Evolutionary conservation across 768 basidiomycete genomes (phyloP).

Genomic region (Scleroderma citrinum): DNA sequence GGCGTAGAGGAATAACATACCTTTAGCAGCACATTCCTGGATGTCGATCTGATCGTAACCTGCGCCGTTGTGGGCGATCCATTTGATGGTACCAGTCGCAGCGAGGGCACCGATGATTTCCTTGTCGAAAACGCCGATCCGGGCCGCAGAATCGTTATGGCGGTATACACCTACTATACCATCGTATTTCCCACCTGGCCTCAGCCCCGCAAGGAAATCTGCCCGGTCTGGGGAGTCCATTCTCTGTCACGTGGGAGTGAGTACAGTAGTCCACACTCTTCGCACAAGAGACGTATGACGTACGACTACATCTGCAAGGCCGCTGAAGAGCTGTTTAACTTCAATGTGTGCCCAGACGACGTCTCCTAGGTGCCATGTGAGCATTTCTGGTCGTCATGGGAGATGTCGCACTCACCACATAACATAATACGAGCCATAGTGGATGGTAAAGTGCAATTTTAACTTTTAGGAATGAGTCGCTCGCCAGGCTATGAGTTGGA

Average conservation of each 20-base stretch:
- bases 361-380: slow-evolving; percentile 38
- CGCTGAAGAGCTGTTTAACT: slow-evolving; percentile 53
- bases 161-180: slow-evolving; percentile 74
- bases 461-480: not conserved
- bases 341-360: slow-evolving; percentile 83
- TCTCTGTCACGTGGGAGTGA: slow-evolving; percentile 25
- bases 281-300: slow-evolving; percentile 25
- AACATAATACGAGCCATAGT: slow-evolving; percentile 28
- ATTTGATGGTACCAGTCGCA: slow-evolving; percentile 48
- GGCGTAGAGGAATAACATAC: slow-evolving; percentile 27
- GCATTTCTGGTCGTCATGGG: not conserved
- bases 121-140: slow-evolving; percentile 75
- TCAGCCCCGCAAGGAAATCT: slow-evolving; percentile 62
- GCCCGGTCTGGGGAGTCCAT: slow-evolving; percentile 57
- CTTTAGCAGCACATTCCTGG: slow-evolving; percentile 60
- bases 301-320: slow-evolving; percentile 73
- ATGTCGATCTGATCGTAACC: slow-evolving; percentile 90
- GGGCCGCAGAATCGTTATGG: slow-evolving; percentile 57
- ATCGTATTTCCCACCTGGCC: slow-evolving; percentile 66
- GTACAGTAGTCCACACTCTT: not conserved
- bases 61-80: slow-evolving; percentile 91
- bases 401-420: slow-evolving; percentile 23
- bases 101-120: slow-evolving; percentile 70
- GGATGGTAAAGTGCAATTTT: not conserved
- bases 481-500: not conserved